These are phyloP conservation scores for Candida parachauliodes DNA, from an alignment of 805 yeast genomes.

Conservation along the genomic window DNA sequence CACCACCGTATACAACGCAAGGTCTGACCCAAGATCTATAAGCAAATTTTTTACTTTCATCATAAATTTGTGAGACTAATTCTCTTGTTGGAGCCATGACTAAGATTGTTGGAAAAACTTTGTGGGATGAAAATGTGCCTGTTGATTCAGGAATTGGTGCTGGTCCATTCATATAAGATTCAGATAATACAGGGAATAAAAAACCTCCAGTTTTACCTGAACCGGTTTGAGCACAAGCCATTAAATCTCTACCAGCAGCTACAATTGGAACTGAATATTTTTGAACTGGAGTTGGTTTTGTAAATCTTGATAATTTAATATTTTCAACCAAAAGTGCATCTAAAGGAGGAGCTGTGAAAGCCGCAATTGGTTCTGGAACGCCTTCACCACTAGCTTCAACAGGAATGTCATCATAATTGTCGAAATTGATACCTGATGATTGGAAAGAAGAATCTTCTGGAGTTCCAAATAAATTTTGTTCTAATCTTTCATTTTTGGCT, in stretches of 20 bases:
- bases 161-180: constrained; percentile 88
- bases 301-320: constrained; percentile 83
- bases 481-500: constrained; percentile 62
- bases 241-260: constrained; percentile 83
- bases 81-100: constrained; percentile 99
- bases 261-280: constrained; percentile 92
- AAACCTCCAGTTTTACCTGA: constrained; percentile 99
- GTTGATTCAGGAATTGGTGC: constrained; percentile 49
- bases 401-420: constrained; percentile 97
- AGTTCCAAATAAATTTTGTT: constrained; percentile 79
- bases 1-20: constrained; percentile 97
- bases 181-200: constrained; percentile 93
- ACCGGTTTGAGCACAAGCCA: constrained; percentile 99
- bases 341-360: constrained; percentile 90
- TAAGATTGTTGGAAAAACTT: constrained; percentile 91
- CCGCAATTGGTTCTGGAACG: constrained; percentile 88
- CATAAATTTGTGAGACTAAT: constrained; percentile 93
- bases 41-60: constrained; percentile 91
- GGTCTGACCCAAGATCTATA: constrained; percentile 99
- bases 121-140: constrained; percentile 58
- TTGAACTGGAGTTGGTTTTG: constrained; percentile 95
- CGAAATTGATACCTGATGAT: constrained; percentile 97
- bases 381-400: constrained; percentile 95
- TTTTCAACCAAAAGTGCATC: constrained; percentile 83
- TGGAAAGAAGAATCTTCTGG: constrained; percentile 72